Evolutionary conservation across 2,329 filamentous ascomycete genomes (phyloP).

Genomic region (Hymenoscyphus fraxineus): DNA sequence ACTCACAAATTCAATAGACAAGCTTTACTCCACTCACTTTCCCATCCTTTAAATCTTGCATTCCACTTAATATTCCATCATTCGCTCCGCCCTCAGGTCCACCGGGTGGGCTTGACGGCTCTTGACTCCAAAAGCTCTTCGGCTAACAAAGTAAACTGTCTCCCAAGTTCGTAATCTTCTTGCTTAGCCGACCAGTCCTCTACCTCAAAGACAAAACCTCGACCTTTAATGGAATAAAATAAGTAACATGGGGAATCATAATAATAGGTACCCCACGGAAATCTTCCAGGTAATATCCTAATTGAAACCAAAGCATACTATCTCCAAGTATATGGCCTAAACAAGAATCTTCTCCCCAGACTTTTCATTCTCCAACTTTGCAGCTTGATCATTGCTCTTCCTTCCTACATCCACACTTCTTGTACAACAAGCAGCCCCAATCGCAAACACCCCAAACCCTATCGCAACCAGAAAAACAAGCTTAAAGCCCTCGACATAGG

Average conservation of each 20-base stretch:
- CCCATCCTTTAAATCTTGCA: slow-evolving; percentile 19
- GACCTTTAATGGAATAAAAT: slow-evolving; percentile 31
- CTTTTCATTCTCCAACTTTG: slow-evolving; percentile 30
- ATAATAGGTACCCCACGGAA: no score
- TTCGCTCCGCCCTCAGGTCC: slow-evolving; percentile 17
- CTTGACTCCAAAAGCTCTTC: slow-evolving; percentile 35
- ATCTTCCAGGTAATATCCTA: no score
- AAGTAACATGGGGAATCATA: no score
- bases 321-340: background rate
- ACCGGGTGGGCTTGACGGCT: slow-evolving; percentile 35
- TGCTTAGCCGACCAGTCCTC: slow-evolving; percentile 14
- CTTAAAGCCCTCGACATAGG: slow-evolving; percentile 36
- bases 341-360: background rate
- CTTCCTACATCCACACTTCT: slow-evolving; percentile 33
- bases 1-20: slow-evolving; percentile 33
- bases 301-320: no score
- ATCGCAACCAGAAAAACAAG: slow-evolving; percentile 38
- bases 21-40: slow-evolving; percentile 40
- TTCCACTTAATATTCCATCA: slow-evolving; percentile 16
- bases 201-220: slow-evolving; percentile 29
- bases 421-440: slow-evolving; percentile 32
- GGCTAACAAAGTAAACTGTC: slow-evolving; percentile 35
- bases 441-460: slow-evolving; percentile 36
- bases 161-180: slow-evolving; percentile 35
- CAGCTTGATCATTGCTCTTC: slow-evolving; percentile 33